Base-by-base conservation (phyloP, 2,329 filamentous ascomycete genomes). In the Mariannaea elegans region DNA sequence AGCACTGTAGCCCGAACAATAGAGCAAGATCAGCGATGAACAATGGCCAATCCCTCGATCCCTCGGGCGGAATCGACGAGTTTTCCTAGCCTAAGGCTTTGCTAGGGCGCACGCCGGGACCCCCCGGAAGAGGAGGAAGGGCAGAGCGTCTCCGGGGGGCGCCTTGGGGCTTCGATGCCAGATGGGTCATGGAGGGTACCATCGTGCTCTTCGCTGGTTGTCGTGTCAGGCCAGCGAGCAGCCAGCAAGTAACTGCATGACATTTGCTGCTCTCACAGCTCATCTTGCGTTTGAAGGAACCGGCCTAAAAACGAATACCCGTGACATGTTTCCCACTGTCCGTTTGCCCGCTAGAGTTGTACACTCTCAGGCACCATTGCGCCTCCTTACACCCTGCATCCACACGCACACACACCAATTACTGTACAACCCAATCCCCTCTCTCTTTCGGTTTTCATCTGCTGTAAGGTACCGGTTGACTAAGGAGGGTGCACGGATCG, bases 341-440 rank as follows among this genome's bases (percentile, higher is more conserved):
- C 65, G 38, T 36, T 39, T 29, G 16, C 39, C 45, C 55, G 54
- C 52, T 60, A 49, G 24, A 54, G 49, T 48, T 31, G 16, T 12
- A 48, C 29, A 36, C 41, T 24, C 31, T 32, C 55, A 39, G 48
- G 36, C 41, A 34, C 56, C 19, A 42, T 19, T 38, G 52, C 24
- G 23, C 47, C 14, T 29, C 47, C 24, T 7, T n/a, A n/a, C n/a
- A n/a, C n/a, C n/a, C n/a, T n/a, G 38, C 47, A 42, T 23, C 32
- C 45, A 34, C 32, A 49, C 29, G 21, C 44, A 38, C 27, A 51
- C 49, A 39, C 50, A 54, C 16, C 59, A 44, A 34, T n/a, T n/a
- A 41, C 41, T 68, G 68, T 66, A 70, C 67, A 57, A 51, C 34
- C 57, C 63, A 65, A 42, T 61, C 61, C 60, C 48, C 48, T 57